Evolutionary conservation across 2,329 filamentous ascomycete species (phyloP), one percentile per base, ranked within the genome.

Genomic region (Diplodia mutila): DNA sequence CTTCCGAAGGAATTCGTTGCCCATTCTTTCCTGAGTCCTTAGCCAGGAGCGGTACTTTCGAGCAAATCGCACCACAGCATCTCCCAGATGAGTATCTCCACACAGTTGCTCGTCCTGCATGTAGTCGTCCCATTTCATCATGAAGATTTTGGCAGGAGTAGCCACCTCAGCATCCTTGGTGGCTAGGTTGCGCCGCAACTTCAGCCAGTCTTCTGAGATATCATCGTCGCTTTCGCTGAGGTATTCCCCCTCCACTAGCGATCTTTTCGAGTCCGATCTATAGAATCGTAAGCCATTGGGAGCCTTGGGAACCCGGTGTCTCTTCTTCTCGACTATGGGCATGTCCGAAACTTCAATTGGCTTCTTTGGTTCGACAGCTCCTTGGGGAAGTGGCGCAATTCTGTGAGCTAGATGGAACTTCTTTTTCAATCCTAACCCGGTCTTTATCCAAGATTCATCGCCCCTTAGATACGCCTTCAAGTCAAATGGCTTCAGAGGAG

Each of bases 211-310:
- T 9, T 46, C 32, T 39, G 52, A 59, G 27, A 59, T 37, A 18
- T 42, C 39, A 16, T 82, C 78, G 32, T 83, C 82, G 69, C 80
- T 82, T 66, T 83, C 81, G 55, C 75, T 80, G 18, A 83, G 70
- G 4, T 70, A 53, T 59, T 81, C 80, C 8, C 78, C 80, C 39
- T 77, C 73, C 8, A 70, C 57, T 2, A 84, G 69, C 2, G 72
- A 73, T 11, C 79, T 73, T 69, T 82, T 83, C 1, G 78, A 78
- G 2, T 72, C 70, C 12, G 75, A 74, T n/a, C 80, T 74, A 69
- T 80, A 83, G 67, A 82, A 80, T 0, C 72, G 74, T 14, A 81
- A 70, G 1, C 74, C 74, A 1, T 37, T 23, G 0, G 75, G 73
- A 0, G 80, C 75, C 5, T 69, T 68, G 2, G 82, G 82, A 1